Base-by-base conservation (phyloP, 306 rosid genomes). In the Prunus mongolica region DNA sequence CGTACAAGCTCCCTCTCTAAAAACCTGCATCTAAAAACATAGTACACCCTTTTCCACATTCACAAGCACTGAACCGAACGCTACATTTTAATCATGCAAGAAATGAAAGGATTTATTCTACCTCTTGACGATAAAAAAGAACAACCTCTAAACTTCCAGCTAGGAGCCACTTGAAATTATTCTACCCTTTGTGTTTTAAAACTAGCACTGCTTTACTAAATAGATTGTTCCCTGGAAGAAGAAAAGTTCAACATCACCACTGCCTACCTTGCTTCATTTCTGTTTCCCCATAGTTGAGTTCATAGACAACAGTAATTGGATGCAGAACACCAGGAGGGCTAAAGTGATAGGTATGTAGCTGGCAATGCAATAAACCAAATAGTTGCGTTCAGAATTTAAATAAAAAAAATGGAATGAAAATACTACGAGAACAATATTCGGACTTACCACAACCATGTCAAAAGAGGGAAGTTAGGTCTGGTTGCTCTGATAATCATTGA, bases 191-290 rank as follows among this genome's bases (percentile, higher is more conserved):
- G 25, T 24, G 25, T 24, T 24, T 24, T 24, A 24, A 24, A 24
- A 24, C 25, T 24, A 24, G 25, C 25, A 24, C 25, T 24, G 25
- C 25, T 24, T 24, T 24, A 24, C 25, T 54, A 20, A 72, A 25
- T 1, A 25, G 7, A 58, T 44, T 73, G n/a, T 73, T 10, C 41
- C 24, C 12, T 8, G 32, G 11, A 44, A 25, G 65, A 25, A 18
- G 41, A 25, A 55, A 46, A 55, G 18, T 82, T 77, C 70, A 74
- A 70, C 52, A 63, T 67, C 67, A 73, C 20, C 14, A 24, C 64
- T 77, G 76, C 81, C 66, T 86, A 92, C 98, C 98, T 87, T 90
- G 98, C 89, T 90, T 92, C 88, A 88, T 78, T 87, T 95, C 98
- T 81, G 97, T 88, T 88, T 95, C 98, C 85, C 98, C 98, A 80